Conservation (phyloP, 1,284 basidiomycete genomes). For the Retiboletus flavoniger region DNA sequence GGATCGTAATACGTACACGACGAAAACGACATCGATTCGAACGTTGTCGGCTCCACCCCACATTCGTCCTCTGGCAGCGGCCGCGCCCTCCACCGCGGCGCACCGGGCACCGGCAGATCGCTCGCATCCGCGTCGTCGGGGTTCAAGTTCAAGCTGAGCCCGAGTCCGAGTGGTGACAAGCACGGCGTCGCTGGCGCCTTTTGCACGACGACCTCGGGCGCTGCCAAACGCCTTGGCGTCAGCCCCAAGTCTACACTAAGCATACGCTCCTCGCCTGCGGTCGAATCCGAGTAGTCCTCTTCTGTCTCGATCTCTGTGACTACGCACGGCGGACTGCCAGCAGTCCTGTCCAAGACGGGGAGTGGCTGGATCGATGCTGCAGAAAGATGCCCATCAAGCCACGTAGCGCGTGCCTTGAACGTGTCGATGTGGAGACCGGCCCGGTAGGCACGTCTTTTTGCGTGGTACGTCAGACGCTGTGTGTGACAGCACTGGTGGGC, state of each 20-base stretch:
- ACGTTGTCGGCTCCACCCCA: neutral
- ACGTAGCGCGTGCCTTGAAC: conserved; percentile 35
- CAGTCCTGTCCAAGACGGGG: conserved; percentile 38
- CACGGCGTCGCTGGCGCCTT: neutral
- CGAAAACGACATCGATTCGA: neutral
- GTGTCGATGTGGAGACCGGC: conserved; percentile 47
- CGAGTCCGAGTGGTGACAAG: conserved; percentile 20
- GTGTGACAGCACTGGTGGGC: conserved; percentile 34
- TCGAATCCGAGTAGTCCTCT: neutral
- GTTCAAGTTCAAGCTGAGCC: neutral
- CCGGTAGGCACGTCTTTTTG: conserved; percentile 42
- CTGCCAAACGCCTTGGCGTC: neutral
- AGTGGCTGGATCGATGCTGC: conserved; percentile 31
- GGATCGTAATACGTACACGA: conserved; percentile 3
- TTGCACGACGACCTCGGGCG: conserved; percentile 4
- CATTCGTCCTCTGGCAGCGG: conserved; percentile 19
- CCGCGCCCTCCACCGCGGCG: conserved; percentile 24
- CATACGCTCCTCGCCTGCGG: neutral
- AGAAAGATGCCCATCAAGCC: conserved; percentile 40
- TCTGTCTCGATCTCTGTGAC: neutral
- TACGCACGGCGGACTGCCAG: neutral
- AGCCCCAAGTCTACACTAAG: neutral
- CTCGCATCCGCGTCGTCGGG: neutral
- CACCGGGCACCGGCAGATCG: conserved; percentile 17
- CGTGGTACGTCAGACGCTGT: conserved; percentile 40